Base-by-base conservation (phyloP, 2,329 filamentous ascomycete genomes). In the Stagonosporopsis vannaccii region DNA sequence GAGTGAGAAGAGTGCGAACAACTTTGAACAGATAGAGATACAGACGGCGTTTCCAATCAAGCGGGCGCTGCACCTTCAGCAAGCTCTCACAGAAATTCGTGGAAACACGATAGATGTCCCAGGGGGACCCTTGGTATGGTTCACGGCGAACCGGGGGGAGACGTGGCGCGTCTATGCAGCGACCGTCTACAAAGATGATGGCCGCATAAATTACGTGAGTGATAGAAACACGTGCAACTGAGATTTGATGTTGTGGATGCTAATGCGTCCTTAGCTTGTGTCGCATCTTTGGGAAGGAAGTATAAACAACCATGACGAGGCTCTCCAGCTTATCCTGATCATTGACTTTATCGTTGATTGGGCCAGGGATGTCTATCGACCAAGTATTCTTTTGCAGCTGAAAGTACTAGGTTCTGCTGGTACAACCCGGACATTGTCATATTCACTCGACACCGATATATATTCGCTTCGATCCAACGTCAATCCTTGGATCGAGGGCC, bases 281-380 rank as follows among this genome's bases (percentile, higher is more conserved):
- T 28, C 51, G 17, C 44, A 48, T 13, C 37, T 68, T 20, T 68
- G 65, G 65, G 42, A 58, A 36, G 65, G 63, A 3, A 59, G 54
- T 32, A 62, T 66, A 3, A 65, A 39, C 17, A 26, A 41, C n/a
- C 6, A 36, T 20, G 57, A 68, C 22, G 60, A 61, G 25, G 52
- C 57, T 23, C 52, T 68, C 22, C 63, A 66, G 48, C 40, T 68
- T 12, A 33, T 68, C 25, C 60, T 66, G 12, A 62, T 68, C 30
- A 39, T 66, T 35, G 63, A 68, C 44, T 65, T 56, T 20, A 63
- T 68, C n/a, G 32, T 67, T n/a, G 62, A 65, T 40, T 65, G 64
- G 62, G 59, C 64, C 15, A 55, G 64, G 43, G 60, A 65, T 20
- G 47, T 56, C 23, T 67, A 51, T 33, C 48, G 61, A 40, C 56